phyloP scores from a whole-genome alignment of 768 basidiomycete genomes.

The Collybiopsis confluens region DNA sequence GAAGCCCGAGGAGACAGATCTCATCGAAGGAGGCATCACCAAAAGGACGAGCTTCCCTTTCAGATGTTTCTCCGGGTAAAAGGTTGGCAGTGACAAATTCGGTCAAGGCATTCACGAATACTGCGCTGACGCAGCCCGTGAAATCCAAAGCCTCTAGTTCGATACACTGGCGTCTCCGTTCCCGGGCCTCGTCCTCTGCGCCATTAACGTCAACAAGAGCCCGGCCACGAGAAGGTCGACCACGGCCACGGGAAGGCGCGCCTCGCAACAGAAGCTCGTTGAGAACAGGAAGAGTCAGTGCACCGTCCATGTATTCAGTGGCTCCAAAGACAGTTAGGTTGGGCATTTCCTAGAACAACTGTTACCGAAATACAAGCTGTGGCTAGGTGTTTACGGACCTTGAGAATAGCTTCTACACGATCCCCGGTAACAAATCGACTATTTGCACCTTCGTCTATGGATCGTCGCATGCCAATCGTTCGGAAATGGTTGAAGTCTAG shows the following conservation, averaged over 20 bases:
- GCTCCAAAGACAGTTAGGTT: slow-evolving; percentile 88
- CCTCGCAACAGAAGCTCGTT: slow-evolving; percentile 91
- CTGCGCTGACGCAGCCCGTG: slow-evolving; percentile 90
- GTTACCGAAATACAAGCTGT: slow-evolving; percentile 4
- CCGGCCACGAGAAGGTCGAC: slow-evolving; percentile 66
- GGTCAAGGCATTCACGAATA: slow-evolving; percentile 81
- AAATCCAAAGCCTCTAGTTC: slow-evolving; percentile 88
- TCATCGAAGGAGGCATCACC: slow-evolving; percentile 33
- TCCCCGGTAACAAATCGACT: slow-evolving; percentile 93
- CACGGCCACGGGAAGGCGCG: slow-evolving; percentile 59
- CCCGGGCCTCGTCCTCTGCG: slow-evolving; percentile 71
- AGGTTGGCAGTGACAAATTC: slow-evolving; percentile 74
- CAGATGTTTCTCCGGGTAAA: slow-evolving; percentile 21
- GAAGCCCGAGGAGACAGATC: slow-evolving; percentile 63
- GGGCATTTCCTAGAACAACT: slow-evolving; percentile 68
- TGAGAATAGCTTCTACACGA: slow-evolving; percentile 72
- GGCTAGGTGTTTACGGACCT: slow-evolving; percentile 40
- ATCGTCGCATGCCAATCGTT: slow-evolving; percentile 92
- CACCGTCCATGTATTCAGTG: slow-evolving; percentile 97
- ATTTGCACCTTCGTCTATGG: slow-evolving; percentile 82
- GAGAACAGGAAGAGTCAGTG: slow-evolving; percentile 79
- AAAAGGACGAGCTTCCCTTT: neutral
- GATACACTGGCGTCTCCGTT: slow-evolving; percentile 66
- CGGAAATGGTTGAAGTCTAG: slow-evolving; percentile 96
- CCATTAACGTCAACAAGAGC: slow-evolving; percentile 49